Evolutionary conservation across 768 basidiomycete species (phyloP), one percentile per base, ranked within the genome.

Genomic region (Suillus fuscotomentosus): DNA sequence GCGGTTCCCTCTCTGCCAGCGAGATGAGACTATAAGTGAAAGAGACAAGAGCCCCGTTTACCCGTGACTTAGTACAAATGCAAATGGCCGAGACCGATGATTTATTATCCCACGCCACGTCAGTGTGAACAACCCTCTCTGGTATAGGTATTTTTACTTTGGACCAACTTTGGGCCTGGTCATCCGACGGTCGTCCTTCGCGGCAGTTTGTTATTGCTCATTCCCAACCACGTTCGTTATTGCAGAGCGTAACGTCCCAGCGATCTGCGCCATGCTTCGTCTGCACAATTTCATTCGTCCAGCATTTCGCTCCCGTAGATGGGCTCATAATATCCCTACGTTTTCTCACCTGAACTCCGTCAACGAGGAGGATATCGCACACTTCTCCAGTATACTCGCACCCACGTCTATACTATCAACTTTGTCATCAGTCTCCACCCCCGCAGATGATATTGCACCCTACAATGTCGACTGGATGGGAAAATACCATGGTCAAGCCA

Each of bases 401-500:
- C 76, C 82, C 1, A 79, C 84, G 5, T 83, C 89, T 39, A 84
- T 94, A 61, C 78, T 94, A 17, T 88, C 92, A 22, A 89, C 90
- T 9, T 80, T 91, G 2, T 71, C 85, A 31, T 83, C 90, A 15
- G 67, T 67, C 51, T 75, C 82, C 9, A 69, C 77, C 20, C 64
- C 85, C n/a, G 45, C 80, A 9, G 80, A 87, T 13, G 96, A 97
- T 67, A 84, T 99, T 36, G 81, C 82, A 3, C 81, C 79, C 2
- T 97, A 84, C 83, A 99, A 99, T 76, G 80, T 84, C 68, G 97
- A 99, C 76, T 97, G 95, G 96, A 94, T 97, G 90, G 89, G 90
- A 70, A 97, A 97, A 76, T 99, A 95, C 75, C 84, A 83, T 61
- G 97, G 97, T n/a, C 77, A 81, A 20, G 87, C 93, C 10, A 87